phyloP scores from a whole-genome alignment of 768 basidiomycete species.

The Psilocybe cyanescens region DNA sequence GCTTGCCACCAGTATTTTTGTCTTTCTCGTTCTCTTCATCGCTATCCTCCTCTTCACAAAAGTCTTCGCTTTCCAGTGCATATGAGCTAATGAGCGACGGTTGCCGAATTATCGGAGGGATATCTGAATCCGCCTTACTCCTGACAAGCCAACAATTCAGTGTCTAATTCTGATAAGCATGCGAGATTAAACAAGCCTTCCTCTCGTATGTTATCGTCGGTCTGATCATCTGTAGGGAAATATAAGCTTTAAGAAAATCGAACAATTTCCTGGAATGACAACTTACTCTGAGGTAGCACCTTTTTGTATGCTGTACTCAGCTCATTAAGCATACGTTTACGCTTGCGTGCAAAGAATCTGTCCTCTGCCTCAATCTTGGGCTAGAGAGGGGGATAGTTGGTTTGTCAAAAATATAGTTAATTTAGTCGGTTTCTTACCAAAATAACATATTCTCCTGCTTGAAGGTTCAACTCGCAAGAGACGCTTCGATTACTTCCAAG shows the following conservation, averaged over 20 bases:
- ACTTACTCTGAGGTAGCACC: constrained; percentile 10
- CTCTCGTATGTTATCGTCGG: not conserved
- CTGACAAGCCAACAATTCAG: not conserved
- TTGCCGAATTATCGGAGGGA: not conserved
- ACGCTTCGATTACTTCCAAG: constrained; percentile 35
- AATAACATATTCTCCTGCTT: constrained; percentile 42
- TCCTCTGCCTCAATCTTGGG: constrained; percentile 6
- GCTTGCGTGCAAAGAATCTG: not conserved
- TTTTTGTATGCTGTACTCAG: constrained; percentile 2
- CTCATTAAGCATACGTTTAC: not conserved
- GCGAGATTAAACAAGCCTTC: not conserved
- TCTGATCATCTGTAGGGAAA: not conserved
- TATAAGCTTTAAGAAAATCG: not conserved
- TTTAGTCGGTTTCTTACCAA: constrained; percentile 31
- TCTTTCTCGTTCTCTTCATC: not conserved
- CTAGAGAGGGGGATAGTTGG: not conserved
- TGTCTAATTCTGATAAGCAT: not conserved
- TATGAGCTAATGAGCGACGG: not conserved
- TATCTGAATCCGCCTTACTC: not conserved
- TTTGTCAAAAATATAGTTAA: not conserved
- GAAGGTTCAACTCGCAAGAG: constrained; percentile 36
- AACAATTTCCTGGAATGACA: too few species aligned
- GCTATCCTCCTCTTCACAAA: not conserved
- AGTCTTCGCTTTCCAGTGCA: not conserved
- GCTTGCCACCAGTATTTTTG: not conserved